Evolutionary conservation across 169 alveolate species (phyloP).

Genomic region (Babesia sp.): DNA sequence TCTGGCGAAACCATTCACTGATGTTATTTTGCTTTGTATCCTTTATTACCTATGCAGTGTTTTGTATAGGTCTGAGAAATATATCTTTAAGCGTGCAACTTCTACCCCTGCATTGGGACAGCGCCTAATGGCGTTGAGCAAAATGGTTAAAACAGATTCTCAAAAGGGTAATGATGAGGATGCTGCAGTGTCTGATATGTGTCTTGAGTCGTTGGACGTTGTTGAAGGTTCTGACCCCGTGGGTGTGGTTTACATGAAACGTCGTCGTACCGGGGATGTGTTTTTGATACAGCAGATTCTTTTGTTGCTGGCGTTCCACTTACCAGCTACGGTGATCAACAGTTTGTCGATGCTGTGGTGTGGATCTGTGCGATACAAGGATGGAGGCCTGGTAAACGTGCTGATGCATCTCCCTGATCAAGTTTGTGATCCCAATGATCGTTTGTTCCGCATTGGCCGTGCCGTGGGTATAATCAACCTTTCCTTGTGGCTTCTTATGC

Average conservation of each 20-base stretch:
- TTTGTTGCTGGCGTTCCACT: slow-evolving; percentile 30
- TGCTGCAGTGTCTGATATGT: background rate
- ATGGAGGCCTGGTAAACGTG: slow-evolving; percentile 17
- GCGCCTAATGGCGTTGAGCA: background rate
- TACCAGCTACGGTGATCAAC: slow-evolving; percentile 38
- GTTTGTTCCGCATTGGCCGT: slow-evolving; percentile 28
- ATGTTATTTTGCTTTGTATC: slow-evolving; percentile 26
- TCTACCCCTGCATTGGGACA: background rate
- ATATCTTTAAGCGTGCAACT: background rate
- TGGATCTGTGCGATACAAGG: slow-evolving; percentile 33
- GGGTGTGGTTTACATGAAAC: background rate
- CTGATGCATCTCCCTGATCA: slow-evolving; percentile 62
- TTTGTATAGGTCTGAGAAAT: background rate
- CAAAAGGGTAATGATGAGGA: background rate
- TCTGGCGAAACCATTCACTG: slow-evolving; percentile 39
- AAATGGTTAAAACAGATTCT: background rate
- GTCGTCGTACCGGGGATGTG: background rate
- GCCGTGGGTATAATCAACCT: slow-evolving; percentile 7
- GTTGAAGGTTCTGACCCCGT: background rate
- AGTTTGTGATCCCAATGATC: slow-evolving; percentile 36
- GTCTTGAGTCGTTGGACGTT: slow-evolving; percentile 12
- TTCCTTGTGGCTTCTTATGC: slow-evolving; percentile 7
- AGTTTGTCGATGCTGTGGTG: slow-evolving; percentile 61
- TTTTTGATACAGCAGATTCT: slow-evolving; percentile 41
- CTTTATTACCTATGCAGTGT: background rate